A percentile compares a stretch with the other conserved stretches of the same genome.
phyloP scores from a whole-genome alignment of 2,329 filamentous ascomycete genomes.

The Diaporthe sp. region DNA sequence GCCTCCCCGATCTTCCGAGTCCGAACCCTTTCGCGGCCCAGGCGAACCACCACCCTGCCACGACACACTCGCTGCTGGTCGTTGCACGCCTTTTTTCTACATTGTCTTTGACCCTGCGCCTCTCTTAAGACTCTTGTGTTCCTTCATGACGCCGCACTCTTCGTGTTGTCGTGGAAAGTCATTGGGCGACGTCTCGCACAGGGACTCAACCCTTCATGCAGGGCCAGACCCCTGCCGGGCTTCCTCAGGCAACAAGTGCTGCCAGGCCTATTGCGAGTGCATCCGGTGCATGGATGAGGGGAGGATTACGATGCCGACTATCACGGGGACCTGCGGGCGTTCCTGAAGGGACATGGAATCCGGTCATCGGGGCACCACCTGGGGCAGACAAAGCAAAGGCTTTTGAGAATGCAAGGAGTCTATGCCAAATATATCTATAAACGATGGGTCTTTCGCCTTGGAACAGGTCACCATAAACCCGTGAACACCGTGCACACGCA shows the following conservation, averaged over 20 bases:
- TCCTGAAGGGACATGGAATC: neutral
- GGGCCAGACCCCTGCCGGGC: neutral
- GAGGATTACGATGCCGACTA: neutral
- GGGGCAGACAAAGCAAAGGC: neutral
- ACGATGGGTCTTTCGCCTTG: neutral
- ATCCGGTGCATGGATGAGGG: neutral
- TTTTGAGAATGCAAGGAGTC: neutral
- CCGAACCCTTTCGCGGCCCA: neutral
- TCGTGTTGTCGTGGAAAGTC: neutral
- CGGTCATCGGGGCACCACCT: neutral
- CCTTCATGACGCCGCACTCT: neutral
- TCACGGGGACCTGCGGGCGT: neutral
- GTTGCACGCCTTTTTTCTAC: slow-evolving; percentile 12
- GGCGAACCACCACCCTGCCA: neutral
- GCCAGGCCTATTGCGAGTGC: neutral
- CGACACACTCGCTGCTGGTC: neutral
- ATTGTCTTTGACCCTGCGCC: neutral
- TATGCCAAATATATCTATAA: slow-evolving; percentile 3
- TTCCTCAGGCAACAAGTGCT: neutral
- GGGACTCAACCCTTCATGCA: slow-evolving; percentile 2
- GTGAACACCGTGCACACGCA: neutral
- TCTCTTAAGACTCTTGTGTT: neutral
- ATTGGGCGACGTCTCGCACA: neutral
- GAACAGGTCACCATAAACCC: neutral
- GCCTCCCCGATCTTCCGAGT: too few relatives aligned